These are phyloP conservation scores for Fereydounia khargensis DNA, from an alignment of 1,284 basidiomycete species.

Conservation along the genomic window DNA sequence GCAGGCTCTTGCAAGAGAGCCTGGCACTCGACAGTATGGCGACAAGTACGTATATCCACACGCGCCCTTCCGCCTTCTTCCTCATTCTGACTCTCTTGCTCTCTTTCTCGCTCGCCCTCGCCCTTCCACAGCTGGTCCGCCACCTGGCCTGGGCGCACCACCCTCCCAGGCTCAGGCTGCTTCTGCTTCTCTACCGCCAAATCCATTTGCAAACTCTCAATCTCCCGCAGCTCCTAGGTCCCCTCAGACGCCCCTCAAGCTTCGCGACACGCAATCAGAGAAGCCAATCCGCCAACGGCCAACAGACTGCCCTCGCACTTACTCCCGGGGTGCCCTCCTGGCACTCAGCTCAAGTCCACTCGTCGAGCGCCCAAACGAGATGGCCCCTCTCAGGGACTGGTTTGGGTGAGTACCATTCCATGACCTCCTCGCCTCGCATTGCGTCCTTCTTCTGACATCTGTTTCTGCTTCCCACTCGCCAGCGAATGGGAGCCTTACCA, in stretches of 20 bases:
- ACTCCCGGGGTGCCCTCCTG: slow-evolving; percentile 60
- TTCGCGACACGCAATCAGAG: slow-evolving; percentile 2
- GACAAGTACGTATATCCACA: no score
- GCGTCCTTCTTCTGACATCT: slow-evolving; percentile 64
- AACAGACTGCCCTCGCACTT: slow-evolving; percentile 22
- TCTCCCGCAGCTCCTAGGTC: slow-evolving; percentile 19
- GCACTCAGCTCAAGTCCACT: slow-evolving; percentile 72
- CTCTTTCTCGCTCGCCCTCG: background rate
- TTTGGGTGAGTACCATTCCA: slow-evolving; percentile 68
- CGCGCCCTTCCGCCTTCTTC: no score
- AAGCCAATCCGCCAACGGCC: slow-evolving; percentile 22
- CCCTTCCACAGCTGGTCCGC: slow-evolving; percentile 11
- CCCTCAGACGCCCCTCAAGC: slow-evolving; percentile 1
- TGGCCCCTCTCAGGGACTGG: slow-evolving; percentile 80
- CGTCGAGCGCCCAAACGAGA: slow-evolving; percentile 68
- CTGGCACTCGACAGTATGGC: no score
- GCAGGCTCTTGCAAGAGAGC: no score
- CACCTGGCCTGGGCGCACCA: slow-evolving; percentile 30
- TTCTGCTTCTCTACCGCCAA: slow-evolving; percentile 26
- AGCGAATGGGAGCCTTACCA: slow-evolving; percentile 54
- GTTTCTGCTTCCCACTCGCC: slow-evolving; percentile 65
- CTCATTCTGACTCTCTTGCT: background rate
- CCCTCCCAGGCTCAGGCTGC: slow-evolving; percentile 27
- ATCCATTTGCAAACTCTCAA: slow-evolving; percentile 11
- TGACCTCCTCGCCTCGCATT: background rate